Base-by-base conservation (phyloP, 2,329 filamentous ascomycete species). In the Zasmidium angulare region DNA sequence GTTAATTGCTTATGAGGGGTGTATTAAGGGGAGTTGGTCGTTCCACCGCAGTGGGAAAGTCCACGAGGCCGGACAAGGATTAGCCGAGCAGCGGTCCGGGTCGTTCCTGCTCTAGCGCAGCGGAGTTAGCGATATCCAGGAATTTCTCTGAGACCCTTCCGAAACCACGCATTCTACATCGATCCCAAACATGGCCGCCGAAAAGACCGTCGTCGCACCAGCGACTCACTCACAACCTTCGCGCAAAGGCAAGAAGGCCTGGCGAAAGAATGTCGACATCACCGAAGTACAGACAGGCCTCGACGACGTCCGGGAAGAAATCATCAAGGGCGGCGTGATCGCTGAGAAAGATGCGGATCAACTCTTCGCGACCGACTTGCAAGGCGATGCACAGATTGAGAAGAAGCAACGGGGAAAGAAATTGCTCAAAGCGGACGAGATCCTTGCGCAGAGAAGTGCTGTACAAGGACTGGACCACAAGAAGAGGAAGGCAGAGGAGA, bases 261-360 rank as follows among this genome's bases (percentile, higher is more conserved):
- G 95, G 95, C 86, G 95, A 72, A 99, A 98, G 77, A 96, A 99
- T 78, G 91, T 99, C 76, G 91, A 99, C 77, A 85, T 98, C 63
- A 89, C 90, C 24, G 88, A 96, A 63, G 85, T 99, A 23, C 84
- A 93, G 69, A 79, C 89, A 55, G 95, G 95, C 61, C 84, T 99
- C 31, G 88, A 92, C 63, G 84, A 89, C 71, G 80, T 96, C 66
- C 91, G 95, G 70, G 89, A 96, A 60, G 90, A 98, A 79, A 89
- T 97, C 62, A 95, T 96, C 66, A 84, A 88, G 81, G 95, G 95
- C 76, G 95, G 93, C 74, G 84, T 97, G 17, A 81, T 98, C 54
- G 84, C 88, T 53, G 95, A 99, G 75, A 91, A 92, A 74, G 77
- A 86, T 0, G 91, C 93, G 1, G 86, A 88, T 54, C 87, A 96